A percentile compares a stretch with the other conserved stretches of the same genome.
phyloP scores from a whole-genome alignment of 192 early-diverging fungal species.

The Coemansia sp. region DNA sequence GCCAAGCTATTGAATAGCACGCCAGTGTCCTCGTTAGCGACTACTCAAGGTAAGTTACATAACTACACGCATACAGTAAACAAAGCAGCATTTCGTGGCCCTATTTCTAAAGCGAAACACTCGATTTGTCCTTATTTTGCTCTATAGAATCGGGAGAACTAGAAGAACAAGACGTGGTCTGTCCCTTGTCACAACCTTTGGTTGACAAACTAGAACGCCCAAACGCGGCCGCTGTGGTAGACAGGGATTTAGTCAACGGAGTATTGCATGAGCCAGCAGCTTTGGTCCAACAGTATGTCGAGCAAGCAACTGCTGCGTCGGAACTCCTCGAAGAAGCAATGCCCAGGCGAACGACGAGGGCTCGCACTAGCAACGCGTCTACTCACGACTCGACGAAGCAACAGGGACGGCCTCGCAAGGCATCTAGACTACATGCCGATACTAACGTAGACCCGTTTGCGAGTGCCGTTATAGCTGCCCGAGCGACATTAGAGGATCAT shows the following conservation, averaged over 20 bases:
- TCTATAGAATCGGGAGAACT: background rate
- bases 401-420: background rate
- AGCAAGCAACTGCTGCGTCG: background rate
- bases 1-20: background rate
- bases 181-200: background rate
- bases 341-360: constrained; percentile 2
- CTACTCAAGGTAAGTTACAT: background rate
- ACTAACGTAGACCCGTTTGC: background rate
- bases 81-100: too few species aligned
- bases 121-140: background rate
- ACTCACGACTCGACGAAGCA: background rate
- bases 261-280: background rate
- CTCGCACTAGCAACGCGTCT: background rate
- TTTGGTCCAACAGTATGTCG: background rate
- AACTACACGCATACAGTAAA: background rate
- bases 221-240: background rate
- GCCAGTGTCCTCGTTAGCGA: background rate
- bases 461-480: background rate
- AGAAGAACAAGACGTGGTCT: background rate
- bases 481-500: background rate
- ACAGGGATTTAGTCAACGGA: background rate
- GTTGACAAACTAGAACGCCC: background rate
- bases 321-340: background rate
- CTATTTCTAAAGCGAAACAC: background rate
- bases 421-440: background rate